Percentiles rank a stretch among this genome's conserved stretches.
Evolutionary conservation across 164 flowering plant genomes (phyloP).

Genomic region (Vitis labrusca): DNA sequence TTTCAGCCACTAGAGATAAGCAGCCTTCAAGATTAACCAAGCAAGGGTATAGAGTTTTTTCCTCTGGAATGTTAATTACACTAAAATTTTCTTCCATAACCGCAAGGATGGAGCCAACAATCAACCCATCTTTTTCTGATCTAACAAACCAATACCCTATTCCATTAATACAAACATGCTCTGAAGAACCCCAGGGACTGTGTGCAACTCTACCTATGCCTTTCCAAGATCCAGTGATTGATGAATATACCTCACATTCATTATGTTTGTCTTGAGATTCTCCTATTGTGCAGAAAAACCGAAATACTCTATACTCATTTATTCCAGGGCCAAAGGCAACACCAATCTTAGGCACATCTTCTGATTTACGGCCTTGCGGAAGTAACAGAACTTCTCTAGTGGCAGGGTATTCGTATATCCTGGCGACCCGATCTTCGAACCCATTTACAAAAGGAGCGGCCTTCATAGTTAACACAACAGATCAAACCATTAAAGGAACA

Average conservation of each 20-base stretch:
- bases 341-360: slow-evolving; percentile 4
- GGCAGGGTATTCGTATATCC: slow-evolving; percentile 14
- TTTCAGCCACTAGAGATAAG: too few species aligned
- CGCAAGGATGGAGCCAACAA: background rate
- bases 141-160: slow-evolving; percentile 8
- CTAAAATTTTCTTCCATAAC: too few species aligned
- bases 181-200: background rate
- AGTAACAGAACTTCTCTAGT: slow-evolving; percentile 14
- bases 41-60: too few species aligned
- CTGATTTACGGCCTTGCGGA: slow-evolving; percentile 9
- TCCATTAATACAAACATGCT: slow-evolving; percentile 7
- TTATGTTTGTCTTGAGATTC: background rate
- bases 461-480: slow-evolving; percentile 4
- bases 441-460: background rate
- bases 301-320: slow-evolving; percentile 21
- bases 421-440: background rate
- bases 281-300: slow-evolving; percentile 9
- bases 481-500: slow-evolving; percentile 19
- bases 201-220: background rate
- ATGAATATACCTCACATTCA: slow-evolving; percentile 7
- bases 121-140: background rate
- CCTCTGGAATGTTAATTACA: too few species aligned
- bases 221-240: slow-evolving; percentile 10
- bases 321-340: slow-evolving; percentile 15
- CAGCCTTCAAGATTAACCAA: too few species aligned